phyloP scores from a whole-genome alignment of 2,329 filamentous ascomycete species.

The Cercospora sojina region DNA sequence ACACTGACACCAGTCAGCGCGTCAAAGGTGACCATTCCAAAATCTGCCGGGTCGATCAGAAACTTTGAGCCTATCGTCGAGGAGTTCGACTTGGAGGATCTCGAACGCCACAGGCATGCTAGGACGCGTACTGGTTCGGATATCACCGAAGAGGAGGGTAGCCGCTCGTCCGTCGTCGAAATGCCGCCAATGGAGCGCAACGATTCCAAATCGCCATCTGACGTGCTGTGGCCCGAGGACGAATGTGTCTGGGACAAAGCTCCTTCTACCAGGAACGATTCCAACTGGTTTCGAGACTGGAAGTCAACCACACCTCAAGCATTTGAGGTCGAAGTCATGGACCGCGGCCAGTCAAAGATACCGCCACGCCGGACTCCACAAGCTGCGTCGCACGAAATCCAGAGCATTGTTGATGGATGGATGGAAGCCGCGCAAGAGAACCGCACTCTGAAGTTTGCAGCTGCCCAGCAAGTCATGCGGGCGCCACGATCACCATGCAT shows the following conservation, averaged over 20 bases:
- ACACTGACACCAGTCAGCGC: slow-evolving; percentile 8
- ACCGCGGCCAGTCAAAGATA: neutral
- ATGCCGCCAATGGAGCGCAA: slow-evolving; percentile 9
- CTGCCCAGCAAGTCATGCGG: slow-evolving; percentile 7
- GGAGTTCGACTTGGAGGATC: neutral
- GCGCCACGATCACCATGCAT: neutral
- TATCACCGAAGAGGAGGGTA: neutral
- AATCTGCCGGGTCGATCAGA: neutral
- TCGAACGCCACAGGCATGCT: neutral
- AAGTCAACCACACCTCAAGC: neutral
- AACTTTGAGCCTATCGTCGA: neutral
- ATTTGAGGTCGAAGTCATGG: slow-evolving; percentile 2
- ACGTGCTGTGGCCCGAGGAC: neutral
- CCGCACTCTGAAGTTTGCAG: slow-evolving; percentile 7
- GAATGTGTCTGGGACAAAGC: neutral
- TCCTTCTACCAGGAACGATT: neutral
- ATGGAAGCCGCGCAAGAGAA: slow-evolving; percentile 3
- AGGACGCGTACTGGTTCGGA: neutral
- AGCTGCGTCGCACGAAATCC: slow-evolving; percentile 8
- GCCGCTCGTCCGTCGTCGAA: neutral
- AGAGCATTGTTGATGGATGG: slow-evolving; percentile 7
- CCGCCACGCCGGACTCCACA: neutral
- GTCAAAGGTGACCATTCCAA: slow-evolving; percentile 2
- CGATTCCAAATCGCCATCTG: slow-evolving; percentile 3
- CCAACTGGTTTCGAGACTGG: slow-evolving; percentile 9